These are phyloP conservation scores for Fusarium verrucosum DNA, from an alignment of 2,329 filamentous ascomycete species.

Conservation along the genomic window DNA sequence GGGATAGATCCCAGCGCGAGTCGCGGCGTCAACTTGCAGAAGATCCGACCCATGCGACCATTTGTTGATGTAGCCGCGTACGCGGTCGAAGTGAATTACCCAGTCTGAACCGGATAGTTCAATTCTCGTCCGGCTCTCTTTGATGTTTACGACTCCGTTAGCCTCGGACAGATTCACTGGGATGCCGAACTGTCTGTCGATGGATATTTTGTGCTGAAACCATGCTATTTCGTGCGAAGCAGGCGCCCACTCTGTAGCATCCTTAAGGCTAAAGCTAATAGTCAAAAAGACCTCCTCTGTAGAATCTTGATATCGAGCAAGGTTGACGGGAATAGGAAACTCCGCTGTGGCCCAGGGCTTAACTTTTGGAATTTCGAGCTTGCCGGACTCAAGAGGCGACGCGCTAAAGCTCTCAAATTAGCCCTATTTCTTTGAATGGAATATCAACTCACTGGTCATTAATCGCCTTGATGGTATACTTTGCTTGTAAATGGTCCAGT, in stretches of 20 bases:
- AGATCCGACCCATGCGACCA: background rate
- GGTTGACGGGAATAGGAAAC: background rate
- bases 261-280: background rate
- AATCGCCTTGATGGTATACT: background rate
- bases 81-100: background rate
- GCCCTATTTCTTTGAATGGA: fast-evolving
- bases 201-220: conserved; percentile 13
- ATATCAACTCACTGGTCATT: background rate
- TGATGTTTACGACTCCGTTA: background rate
- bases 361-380: background rate
- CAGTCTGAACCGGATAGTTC: background rate
- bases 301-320: background rate
- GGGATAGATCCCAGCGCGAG: background rate
- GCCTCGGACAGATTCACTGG: fast-evolving
- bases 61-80: conserved; percentile 6
- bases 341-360: background rate
- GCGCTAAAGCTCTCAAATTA: background rate
- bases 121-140: background rate
- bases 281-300: background rate
- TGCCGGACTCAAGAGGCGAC: background rate
- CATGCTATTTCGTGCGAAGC: conserved; percentile 3
- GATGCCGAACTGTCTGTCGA: background rate
- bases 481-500: background rate
- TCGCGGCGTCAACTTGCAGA: background rate
- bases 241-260: background rate